Percentiles rank a stretch among this genome's conserved stretches.
These are phyloP conservation scores for Dryadomyces sulphureus DNA, from an alignment of 2,329 filamentous ascomycete genomes.

Conservation along the genomic window DNA sequence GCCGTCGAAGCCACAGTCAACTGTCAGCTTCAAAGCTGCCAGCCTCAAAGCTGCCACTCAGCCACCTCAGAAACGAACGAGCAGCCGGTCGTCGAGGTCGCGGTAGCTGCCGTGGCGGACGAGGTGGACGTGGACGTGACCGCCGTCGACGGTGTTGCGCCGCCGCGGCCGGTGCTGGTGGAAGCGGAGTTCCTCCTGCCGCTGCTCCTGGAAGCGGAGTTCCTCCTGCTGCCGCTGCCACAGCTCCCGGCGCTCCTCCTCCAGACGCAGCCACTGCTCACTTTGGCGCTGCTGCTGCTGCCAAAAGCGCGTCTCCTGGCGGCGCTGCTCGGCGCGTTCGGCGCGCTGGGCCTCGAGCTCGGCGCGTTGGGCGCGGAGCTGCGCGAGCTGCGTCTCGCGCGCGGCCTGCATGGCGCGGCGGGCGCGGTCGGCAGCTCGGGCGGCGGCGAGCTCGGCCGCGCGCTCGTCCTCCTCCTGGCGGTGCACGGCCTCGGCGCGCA, in stretches of 20 bases:
- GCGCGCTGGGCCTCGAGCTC: not conserved
- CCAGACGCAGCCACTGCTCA: not conserved
- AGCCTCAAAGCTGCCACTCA: too few relatives aligned
- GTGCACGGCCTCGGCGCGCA: not conserved
- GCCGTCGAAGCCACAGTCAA: too few relatives aligned
- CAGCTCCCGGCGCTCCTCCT: not conserved
- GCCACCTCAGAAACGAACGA: too few relatives aligned
- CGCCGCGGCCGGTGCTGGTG: too few relatives aligned
- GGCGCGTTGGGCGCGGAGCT: not conserved
- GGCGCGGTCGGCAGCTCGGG: not conserved
- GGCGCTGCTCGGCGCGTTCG: not conserved
- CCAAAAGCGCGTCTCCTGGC: not conserved
- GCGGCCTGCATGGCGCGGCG: not conserved
- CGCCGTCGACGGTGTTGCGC: too few relatives aligned
- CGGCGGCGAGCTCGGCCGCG: too few relatives aligned
- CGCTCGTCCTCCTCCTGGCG: not conserved
- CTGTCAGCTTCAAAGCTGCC: too few relatives aligned
- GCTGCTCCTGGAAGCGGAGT: not conserved
- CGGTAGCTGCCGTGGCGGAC: too few relatives aligned
- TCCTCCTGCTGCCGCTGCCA: too few relatives aligned
- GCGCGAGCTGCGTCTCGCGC: not conserved
- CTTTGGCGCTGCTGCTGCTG: not conserved
- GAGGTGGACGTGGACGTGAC: too few relatives aligned
- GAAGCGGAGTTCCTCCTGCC: not conserved
- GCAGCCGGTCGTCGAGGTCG: too few relatives aligned